A percentile compares a stretch with the other conserved stretches of the same genome.
Evolutionary conservation across 305 asterid genomes (phyloP).

Genomic region (Euphrasia arctica): DNA sequence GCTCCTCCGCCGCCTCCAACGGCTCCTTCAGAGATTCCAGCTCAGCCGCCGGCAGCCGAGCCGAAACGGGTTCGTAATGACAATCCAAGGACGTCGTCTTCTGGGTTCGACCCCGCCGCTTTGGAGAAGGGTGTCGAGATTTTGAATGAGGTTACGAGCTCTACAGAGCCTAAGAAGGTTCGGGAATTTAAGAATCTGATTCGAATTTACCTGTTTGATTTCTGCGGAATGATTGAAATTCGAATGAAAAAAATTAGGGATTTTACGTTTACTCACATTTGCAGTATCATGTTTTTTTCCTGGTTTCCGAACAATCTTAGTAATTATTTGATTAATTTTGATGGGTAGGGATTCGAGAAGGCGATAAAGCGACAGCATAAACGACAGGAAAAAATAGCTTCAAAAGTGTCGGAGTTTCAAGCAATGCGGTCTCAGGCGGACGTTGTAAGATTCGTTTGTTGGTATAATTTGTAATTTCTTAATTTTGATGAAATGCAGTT

Average conservation of each 20-base stretch:
- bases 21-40: no score
- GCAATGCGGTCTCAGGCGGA: conserved; percentile 77
- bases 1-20: conserved; percentile 30
- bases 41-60: conserved; percentile 21
- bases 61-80: conserved; percentile 57
- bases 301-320: conserved; percentile 7
- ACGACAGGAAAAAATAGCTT: conserved; percentile 48
- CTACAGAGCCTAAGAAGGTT: conserved; percentile 63
- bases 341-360: conserved; percentile 53
- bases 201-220: no score
- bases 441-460: conserved; percentile 44
- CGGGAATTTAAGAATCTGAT: neutral
- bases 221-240: no score
- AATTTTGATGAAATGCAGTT: neutral
- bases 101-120: conserved; percentile 88
- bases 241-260: no score
- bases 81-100: conserved; percentile 69
- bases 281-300: neutral
- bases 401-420: conserved; percentile 65
- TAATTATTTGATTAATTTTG: conserved; percentile 1
- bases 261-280: no score
- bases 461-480: neutral
- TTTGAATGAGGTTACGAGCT: conserved; percentile 41
- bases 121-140: conserved; percentile 71
- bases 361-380: conserved; percentile 75